Evolutionary conservation across 768 basidiomycete genomes (phyloP).

Genomic region (Suillus spraguei): DNA sequence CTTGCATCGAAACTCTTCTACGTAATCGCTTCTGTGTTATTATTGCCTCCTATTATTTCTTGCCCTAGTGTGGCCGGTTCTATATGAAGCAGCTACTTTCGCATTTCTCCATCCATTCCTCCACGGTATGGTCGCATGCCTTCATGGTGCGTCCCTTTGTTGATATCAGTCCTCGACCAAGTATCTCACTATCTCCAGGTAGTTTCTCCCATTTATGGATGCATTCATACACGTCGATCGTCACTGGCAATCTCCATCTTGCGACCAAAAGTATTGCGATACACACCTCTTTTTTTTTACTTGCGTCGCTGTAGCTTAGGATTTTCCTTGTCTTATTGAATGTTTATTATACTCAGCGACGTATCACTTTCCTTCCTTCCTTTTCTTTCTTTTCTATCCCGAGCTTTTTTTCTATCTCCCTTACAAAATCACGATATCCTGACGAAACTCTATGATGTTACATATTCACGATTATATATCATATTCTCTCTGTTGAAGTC

Average conservation of each 20-base stretch:
- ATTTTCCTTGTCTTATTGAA: slow-evolving; percentile 8
- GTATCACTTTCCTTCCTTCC: slow-evolving; percentile 4
- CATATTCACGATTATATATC: slow-evolving; percentile 10
- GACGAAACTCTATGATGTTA: slow-evolving; percentile 8
- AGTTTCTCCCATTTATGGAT: slow-evolving; percentile 3
- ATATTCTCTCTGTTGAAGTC: neutral
- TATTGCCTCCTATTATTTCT: slow-evolving; percentile 3
- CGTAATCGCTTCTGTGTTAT: slow-evolving; percentile 4
- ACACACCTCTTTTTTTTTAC: slow-evolving; percentile 10
- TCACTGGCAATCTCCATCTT: slow-evolving; percentile 2
- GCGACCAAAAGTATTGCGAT: slow-evolving; percentile 16
- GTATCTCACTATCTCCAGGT: neutral
- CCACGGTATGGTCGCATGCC: slow-evolving; percentile 1
- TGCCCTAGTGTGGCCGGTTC: neutral
- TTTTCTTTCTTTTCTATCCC: neutral
- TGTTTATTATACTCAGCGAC: slow-evolving; percentile 8
- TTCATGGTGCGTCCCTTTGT: neutral
- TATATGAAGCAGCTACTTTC: neutral
- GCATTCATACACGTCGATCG: slow-evolving; percentile 8
- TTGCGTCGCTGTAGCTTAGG: slow-evolving; percentile 6
- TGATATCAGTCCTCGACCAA: neutral
- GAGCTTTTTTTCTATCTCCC: neutral
- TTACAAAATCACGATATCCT: slow-evolving; percentile 7
- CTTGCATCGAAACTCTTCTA: slow-evolving; percentile 1
- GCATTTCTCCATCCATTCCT: neutral